Evolutionary conservation across 2,329 filamentous ascomycete genomes (phyloP).

Genomic region (Penicillium sp.): DNA sequence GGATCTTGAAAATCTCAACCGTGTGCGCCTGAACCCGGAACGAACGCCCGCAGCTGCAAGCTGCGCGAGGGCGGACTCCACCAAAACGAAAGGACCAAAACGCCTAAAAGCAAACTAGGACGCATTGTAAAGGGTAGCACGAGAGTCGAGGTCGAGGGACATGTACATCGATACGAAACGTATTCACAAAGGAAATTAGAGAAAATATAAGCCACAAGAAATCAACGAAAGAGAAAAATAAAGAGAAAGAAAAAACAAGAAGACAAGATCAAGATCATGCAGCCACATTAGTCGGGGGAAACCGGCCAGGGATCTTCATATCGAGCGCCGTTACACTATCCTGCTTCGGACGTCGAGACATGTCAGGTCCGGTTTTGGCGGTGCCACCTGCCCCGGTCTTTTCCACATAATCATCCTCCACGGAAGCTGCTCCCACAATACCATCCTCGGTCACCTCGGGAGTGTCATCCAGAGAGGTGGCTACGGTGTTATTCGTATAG

Average conservation of each 20-base stretch:
- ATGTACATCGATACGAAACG: not conserved
- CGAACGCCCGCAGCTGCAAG: constrained; percentile 16
- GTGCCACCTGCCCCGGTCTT: not conserved
- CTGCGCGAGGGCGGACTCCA: not conserved
- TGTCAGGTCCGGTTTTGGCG: constrained; percentile 6
- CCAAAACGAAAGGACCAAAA: constrained; percentile 14
- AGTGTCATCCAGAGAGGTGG: constrained; percentile 30
- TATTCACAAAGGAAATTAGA: constrained; percentile 12
- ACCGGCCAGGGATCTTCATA: constrained; percentile 35
- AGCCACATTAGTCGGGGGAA: constrained; percentile 29
- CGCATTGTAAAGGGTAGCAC: constrained; percentile 7
- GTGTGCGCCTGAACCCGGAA: constrained; percentile 12
- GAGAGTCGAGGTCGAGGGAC: not conserved
- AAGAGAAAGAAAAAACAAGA: constrained; percentile 4
- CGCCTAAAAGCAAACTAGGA: constrained; percentile 14
- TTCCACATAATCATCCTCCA: constrained; percentile 10
- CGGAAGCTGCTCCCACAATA: constrained; percentile 8
- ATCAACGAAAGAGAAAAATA: constrained; percentile 4
- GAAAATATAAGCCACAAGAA: constrained; percentile 4
- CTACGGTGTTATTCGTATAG: constrained; percentile 30
- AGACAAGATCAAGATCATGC: constrained; percentile 19
- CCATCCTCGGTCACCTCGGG: constrained; percentile 10
- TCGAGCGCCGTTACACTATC: constrained; percentile 31
- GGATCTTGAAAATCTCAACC: not conserved
- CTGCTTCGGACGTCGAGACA: constrained; percentile 17